These are phyloP conservation scores for Liriodendron chinense DNA, from an alignment of 164 flowering plant species.

Conservation along the genomic window DNA sequence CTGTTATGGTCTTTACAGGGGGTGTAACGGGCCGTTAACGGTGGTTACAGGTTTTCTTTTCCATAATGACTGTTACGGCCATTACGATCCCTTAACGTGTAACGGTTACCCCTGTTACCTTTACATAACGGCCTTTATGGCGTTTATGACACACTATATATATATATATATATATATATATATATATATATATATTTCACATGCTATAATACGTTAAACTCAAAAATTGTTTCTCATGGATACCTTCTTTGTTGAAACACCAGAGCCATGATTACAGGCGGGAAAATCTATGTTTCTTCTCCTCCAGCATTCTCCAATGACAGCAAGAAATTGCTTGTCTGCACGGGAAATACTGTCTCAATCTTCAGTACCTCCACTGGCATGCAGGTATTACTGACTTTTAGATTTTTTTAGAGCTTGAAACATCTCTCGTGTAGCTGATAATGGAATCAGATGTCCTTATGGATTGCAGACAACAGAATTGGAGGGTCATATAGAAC, in stretches of 20 bases:
- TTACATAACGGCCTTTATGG: too few species aligned
- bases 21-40: too few species aligned
- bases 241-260: not conserved
- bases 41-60: too few species aligned
- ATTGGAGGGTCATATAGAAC: slow-evolving; percentile 75
- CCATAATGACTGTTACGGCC: too few species aligned
- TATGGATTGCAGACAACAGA: slow-evolving; percentile 43
- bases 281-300: slow-evolving; percentile 62
- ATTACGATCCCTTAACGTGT: too few species aligned
- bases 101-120: too few species aligned
- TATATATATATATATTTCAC: too few species aligned
- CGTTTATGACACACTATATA: too few species aligned
- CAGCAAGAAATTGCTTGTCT: slow-evolving; percentile 68
- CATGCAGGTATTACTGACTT: slow-evolving; percentile 42
- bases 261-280: slow-evolving; percentile 67
- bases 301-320: slow-evolving; percentile 89
- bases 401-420: not conserved
- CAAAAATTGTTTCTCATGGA: not conserved
- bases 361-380: slow-evolving; percentile 80
- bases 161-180: too few species aligned
- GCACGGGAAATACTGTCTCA: slow-evolving; percentile 73
- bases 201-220: not conserved
- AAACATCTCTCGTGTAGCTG: not conserved
- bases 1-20: too few species aligned
- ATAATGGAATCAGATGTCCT: not conserved